Evolutionary conservation across 1,139 yeast genomes (phyloP).

Genomic region (Taphrina confusa): DNA sequence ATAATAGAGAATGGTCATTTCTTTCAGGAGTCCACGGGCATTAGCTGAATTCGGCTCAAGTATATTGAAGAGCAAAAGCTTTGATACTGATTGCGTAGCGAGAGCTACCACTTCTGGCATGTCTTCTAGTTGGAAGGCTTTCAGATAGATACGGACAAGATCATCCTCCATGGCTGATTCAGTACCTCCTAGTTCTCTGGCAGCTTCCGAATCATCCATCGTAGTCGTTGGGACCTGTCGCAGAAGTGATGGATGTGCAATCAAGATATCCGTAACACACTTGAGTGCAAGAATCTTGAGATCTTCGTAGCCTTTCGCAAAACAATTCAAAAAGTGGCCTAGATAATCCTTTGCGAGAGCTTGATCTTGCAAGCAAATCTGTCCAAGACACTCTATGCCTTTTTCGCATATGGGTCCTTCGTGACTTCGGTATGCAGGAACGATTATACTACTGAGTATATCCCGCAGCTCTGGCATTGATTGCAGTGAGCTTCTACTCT

Average conservation of each 20-base stretch:
- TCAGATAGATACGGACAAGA: conserved; percentile 65
- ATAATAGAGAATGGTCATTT: conserved; percentile 71
- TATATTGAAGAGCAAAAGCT: conserved; percentile 75
- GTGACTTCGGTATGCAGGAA: conserved; percentile 71
- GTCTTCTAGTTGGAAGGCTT: conserved; percentile 55
- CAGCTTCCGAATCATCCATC: conserved; percentile 49
- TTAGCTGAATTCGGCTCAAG: conserved; percentile 48
- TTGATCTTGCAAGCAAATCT: conserved; percentile 70
- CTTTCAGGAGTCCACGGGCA: conserved; percentile 61
- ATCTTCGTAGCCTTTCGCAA: conserved; percentile 61
- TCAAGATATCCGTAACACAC: conserved; percentile 73
- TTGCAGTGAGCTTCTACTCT: conserved; percentile 62
- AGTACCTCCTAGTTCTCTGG: conserved; percentile 21
- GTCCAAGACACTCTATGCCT: conserved; percentile 75
- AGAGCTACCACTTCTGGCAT: conserved; percentile 71
- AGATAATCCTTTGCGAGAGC: conserved; percentile 63
- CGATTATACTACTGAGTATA: conserved; percentile 70
- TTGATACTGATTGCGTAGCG: conserved; percentile 86
- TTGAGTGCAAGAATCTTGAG: conserved; percentile 65
- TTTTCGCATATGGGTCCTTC: conserved; percentile 63
- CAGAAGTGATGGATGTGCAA: conserved; percentile 71
- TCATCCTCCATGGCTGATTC: conserved; percentile 45
- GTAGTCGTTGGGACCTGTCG: conserved; percentile 66
- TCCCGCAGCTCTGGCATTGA: conserved; percentile 71
- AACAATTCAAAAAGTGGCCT: conserved; percentile 65